Percentiles rank a stretch among this genome's conserved stretches.
Conservation (phyloP, 2,329 filamentous ascomycete genomes). For the Colletotrichum melonis region DNA sequence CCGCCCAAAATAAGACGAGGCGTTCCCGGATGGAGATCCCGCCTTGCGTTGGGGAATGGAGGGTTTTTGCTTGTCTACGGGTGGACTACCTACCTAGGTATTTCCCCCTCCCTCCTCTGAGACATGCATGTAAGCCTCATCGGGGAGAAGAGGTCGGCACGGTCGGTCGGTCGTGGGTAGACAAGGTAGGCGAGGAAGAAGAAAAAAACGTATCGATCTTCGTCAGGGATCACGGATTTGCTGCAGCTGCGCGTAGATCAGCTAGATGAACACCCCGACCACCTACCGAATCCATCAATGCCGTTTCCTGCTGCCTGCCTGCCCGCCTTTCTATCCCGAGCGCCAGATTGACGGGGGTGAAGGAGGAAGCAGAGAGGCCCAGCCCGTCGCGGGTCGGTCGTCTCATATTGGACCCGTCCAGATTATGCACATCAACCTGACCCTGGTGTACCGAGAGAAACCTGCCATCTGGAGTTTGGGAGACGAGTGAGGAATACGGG, state of each 20-base stretch:
- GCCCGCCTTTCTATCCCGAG: neutral
- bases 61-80: neutral
- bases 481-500: neutral
- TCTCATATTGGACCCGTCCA: neutral
- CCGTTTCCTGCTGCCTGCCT: neutral
- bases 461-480: neutral
- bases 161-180: neutral
- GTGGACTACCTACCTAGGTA: no score
- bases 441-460: neutral
- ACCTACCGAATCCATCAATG: neutral
- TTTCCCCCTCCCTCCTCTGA: neutral
- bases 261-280: neutral
- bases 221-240: constrained; percentile 16
- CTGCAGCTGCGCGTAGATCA: neutral
- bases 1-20: neutral
- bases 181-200: neutral
- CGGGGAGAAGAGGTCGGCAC: neutral
- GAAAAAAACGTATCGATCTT: constrained; percentile 19
- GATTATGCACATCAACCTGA: constrained; percentile 4
- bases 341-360: neutral
- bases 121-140: constrained; percentile 16
- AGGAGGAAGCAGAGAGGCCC: neutral
- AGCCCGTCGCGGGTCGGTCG: constrained; percentile 3
- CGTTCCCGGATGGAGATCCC: constrained; percentile 22
- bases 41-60: neutral